Conservation (phyloP, 805 yeast species). For the Starmerella etchellsii region DNA sequence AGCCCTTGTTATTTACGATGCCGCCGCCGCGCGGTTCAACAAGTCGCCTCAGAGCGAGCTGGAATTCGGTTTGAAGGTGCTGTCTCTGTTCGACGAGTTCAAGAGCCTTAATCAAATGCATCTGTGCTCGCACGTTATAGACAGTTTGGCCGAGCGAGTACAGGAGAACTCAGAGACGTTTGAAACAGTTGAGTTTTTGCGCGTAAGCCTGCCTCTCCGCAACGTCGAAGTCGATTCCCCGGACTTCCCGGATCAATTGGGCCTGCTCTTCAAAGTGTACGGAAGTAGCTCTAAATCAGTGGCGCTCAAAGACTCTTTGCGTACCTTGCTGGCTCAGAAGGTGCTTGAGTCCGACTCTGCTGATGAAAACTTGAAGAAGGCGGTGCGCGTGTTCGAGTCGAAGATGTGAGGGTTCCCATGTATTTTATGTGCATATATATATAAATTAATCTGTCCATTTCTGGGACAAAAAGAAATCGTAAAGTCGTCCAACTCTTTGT, state of each 20-base stretch:
- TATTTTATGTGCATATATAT: neutral
- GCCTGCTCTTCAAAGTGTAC: constrained; percentile 58
- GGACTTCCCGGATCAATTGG: constrained; percentile 46
- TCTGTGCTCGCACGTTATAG: constrained; percentile 51
- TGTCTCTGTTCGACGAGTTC: constrained; percentile 56
- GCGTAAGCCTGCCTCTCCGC: constrained; percentile 56
- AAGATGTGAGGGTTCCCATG: constrained; percentile 7
- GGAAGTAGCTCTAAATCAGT: constrained; percentile 24
- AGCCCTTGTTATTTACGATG: constrained; percentile 56
- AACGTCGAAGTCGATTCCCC: constrained; percentile 32
- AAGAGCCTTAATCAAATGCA: constrained; percentile 55
- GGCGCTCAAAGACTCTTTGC: constrained; percentile 19
- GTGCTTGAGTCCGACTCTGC: constrained; percentile 18
- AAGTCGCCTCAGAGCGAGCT: constrained; percentile 26
- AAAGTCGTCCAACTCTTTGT: constrained; percentile 71
- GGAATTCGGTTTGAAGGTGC: constrained; percentile 35
- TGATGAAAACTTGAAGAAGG: constrained; percentile 17
- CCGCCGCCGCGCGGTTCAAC: constrained; percentile 41
- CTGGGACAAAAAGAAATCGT: constrained; percentile 85
- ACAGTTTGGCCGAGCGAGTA: constrained; percentile 28
- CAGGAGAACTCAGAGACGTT: constrained; percentile 23
- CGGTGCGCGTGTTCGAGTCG: constrained; percentile 19
- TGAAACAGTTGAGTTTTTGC: constrained; percentile 35
- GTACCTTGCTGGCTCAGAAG: constrained; percentile 20
- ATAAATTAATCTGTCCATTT: constrained; percentile 46